Evolutionary conservation across 1,139 yeast genomes (phyloP), one percentile per base, ranked within the genome.

Genomic region (Kazachstania sp.): DNA sequence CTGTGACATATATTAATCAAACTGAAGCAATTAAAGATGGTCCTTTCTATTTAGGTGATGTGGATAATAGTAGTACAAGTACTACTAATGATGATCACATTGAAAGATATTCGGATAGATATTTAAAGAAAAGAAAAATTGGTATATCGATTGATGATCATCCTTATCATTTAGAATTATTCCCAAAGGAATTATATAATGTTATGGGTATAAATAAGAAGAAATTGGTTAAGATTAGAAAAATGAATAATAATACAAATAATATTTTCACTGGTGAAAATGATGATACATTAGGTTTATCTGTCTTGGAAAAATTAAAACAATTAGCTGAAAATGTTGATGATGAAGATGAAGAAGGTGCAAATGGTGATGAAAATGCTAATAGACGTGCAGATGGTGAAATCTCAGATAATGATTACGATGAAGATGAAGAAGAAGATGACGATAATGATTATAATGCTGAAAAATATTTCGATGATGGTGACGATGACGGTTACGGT

Each of bases 101-200:
- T 38, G 78, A 80, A 57, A 72, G 95, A 57, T 84, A 83, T 60
- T 77, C 88, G 3, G 95, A 86, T 63, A 74, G 72, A 59, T 86
- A 83, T 63, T 73, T 83, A 55, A 83, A 83, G 60, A 81, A 79
- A 53, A 77, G 86, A 49, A 82, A 78, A 58, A 75, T 82, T n/a
- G 92, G 92, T 1, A 74, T 83, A 48, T 81, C 94, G 3, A 77
- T 85, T 16, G 84, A 83, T 54, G 95, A 86, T 50, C 94, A 86
- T 67, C 95, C 96, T 1, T 87, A 83, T 62, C 75, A 76, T 51
- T 57, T 77, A 28, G 79, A 77, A 48, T 74, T 84, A 53, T 86
- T 90, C 65, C 97, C 97, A 1, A 73, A 71, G 26, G 97, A 92
- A 63, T 70, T 92, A 49, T 82, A 85, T 56, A 68, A 75, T 26